These are phyloP conservation scores for Talaromyces funiculosus DNA, from an alignment of 2,329 filamentous ascomycete genomes.

Conservation along the genomic window DNA sequence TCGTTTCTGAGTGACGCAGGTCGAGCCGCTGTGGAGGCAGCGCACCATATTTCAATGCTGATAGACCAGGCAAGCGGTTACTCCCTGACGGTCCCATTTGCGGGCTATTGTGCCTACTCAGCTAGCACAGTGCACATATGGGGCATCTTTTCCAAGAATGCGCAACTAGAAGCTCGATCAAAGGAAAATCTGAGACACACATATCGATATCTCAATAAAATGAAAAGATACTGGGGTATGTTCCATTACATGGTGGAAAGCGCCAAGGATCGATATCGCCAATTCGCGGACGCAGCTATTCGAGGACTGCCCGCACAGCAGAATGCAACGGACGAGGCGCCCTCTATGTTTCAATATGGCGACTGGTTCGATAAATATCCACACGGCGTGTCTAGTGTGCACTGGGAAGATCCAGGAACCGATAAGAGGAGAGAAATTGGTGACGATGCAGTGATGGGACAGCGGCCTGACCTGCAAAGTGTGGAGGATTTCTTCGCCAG, in stretches of 20 bases:
- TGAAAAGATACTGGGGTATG: conserved; percentile 98
- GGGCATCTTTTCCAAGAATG: conserved; percentile 81
- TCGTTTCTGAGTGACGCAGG: conserved; percentile 72
- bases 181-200: conserved; percentile 83
- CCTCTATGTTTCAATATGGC: conserved; percentile 83
- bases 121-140: conserved; percentile 93
- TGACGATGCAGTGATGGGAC: conserved; percentile 81
- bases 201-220: conserved; percentile 82
- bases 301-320: conserved; percentile 48
- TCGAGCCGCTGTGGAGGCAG: conserved; percentile 71
- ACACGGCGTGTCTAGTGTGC: conserved; percentile 76
- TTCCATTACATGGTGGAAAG: conserved; percentile 96
- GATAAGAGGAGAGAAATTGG: conserved; percentile 67
- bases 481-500: conserved; percentile 92
- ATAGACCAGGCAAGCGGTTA: conserved; percentile 75
- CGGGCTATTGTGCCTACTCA: conserved; percentile 89
- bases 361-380: conserved; percentile 98
- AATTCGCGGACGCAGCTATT: conserved; percentile 73
- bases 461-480: conserved; percentile 84
- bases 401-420: conserved; percentile 70
- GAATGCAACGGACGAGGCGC: conserved; percentile 34
- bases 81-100: conserved; percentile 81
- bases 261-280: conserved; percentile 78
- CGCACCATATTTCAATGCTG: conserved; percentile 78
- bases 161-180: conserved; percentile 65